Evolutionary conservation across 371 early-diverging fungal genomes (phyloP), one percentile per base, ranked within the genome.

Genomic region (Coemansia sp.): DNA sequence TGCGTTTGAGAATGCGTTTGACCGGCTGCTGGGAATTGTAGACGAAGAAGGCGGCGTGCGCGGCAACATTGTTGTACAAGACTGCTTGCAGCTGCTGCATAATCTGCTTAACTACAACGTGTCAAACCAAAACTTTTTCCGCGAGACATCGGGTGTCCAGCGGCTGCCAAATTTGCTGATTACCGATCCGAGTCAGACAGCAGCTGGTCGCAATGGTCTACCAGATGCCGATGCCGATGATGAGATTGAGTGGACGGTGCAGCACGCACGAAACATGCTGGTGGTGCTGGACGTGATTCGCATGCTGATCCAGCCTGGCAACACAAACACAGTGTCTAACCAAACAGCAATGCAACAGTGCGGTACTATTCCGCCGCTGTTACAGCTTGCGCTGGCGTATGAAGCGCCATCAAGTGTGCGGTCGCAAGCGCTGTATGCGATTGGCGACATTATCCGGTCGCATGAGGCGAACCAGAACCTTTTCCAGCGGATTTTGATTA

Each of bases 1-100:
- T 53, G 96, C 97, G 4, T 98, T 98, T 78, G 95, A 97, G 72
- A 95, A 91, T 70, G 94, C 95, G 5, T 97, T 98, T 82, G 98
- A 97, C 67, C 85, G 90, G 18, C 77, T 96, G 34, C 81, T 97
- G 59, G 84, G 84, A 2, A 90, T 95, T 53, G 90, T 95, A 67
- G 80, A 86, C 53, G 93, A 92, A n/a, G 95, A 96, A 68, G 96
- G 93, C 47, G 95, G 92, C 14, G 87, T 93, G 31, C 89, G 92
- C 11, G 97, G 97, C 22, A 95, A 92, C 47, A 95, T 98, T 67
- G 87, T 97, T 68, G 96, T 96, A 8, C 94, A 97, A 70, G 99
- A 98, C 78, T 96, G 95, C 70, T 80, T 98, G 61, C 90, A 92
- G 50, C 82, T 98, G 57, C 90, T 93, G 55, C 89, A 91, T 61